Evolutionary conservation across 2,329 filamentous ascomycete species (phyloP), one percentile per base, ranked within the genome.

Genomic region (Leptographium galeiforme): DNA sequence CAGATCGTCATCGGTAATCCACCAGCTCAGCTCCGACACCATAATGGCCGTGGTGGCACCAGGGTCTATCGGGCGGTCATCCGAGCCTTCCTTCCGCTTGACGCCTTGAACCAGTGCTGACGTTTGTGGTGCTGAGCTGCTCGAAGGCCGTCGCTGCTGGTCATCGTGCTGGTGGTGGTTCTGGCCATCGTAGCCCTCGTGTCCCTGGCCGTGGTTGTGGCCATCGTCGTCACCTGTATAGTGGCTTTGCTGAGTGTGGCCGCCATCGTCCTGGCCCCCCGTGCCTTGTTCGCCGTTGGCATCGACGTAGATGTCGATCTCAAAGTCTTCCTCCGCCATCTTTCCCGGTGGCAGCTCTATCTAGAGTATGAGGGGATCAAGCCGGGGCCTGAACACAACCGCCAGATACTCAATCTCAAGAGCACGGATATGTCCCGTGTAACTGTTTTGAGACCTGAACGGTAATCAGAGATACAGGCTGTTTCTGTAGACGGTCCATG

Each of bases 1-100:
- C 54, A 98, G 81, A 61, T 97, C 89, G 63, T 98, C 93, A 64
- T 98, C 93, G 2, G 87, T 95, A 34, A 84, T 90, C 91, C 91
- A 97, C 93, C 93, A 98, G 67, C 87, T 86, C 11, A 98, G 74
- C 50, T 97, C 93, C 3, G 88, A 90, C 52, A 97, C 80, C 66
- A 95, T 81, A 34, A 97, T 70, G 0, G 90, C 89, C 30, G 82
- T 74, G 1, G 79, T 83, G 2, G 80, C 79, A 53, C 72, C 72
- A 2, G 76, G 73, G 57, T 84, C 81, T 50, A 82, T 72, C 5
- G 76, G 75, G 30, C 79, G 65, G 33, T 80, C 77, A 55, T 81
- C 79, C 3, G 78, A 77, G 11, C 73, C 75, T 52, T 76, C 74
- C 65, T 82, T 83, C 54, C 79, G 72, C 68, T 84, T 84, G 8